Evolutionary conservation across 257 asterid genomes (phyloP), one percentile per base, ranked within the genome.

Genomic region (Eucommia ulmoides): DNA sequence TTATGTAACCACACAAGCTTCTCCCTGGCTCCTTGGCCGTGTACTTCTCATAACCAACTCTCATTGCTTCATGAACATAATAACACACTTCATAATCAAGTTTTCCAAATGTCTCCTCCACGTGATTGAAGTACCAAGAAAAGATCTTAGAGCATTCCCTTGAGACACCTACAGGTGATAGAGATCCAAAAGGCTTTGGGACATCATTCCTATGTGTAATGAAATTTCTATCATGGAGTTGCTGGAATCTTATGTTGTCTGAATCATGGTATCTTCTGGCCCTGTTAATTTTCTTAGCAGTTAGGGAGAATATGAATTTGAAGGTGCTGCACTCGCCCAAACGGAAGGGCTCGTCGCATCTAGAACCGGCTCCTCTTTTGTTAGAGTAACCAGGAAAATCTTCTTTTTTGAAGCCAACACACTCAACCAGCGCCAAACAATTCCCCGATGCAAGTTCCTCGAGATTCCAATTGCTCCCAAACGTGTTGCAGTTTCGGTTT

Each of bases 341-440:
- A 2, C 22, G 63, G 46, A 80, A 80, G 3, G 80, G 59, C 33
- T 69, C 53, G 10, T 80, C 81, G 2, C 73, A 50, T 24, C 68
- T 59, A 16, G 61, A 18, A 18, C 83, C 70, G 3, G 64, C 63
- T n/a, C 91, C 91, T 65, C 76, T 64, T 62, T 80, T 80, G 45
- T 77, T 72, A 15, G 20, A 33, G 65, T 77, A 80, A 38, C 83
- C 78, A 1, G 82, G 80, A 62, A 63, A 77, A 53, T 74, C 76
- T 25, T 60, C 51, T 18, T 45, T 72, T 23, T 25, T 50, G 81
- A 80, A 80, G n/a, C 52, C 66, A 26, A 55, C 71, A 12, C 55
- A 23, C 3, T 62, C 70, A 1, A 66, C 9, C 38, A 55, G 23
- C 1, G 1, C 7, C 55, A 80, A 54, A 21, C 66, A 63, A 42